Conservation (phyloP, 768 basidiomycete genomes). For the Mycena pura region DNA sequence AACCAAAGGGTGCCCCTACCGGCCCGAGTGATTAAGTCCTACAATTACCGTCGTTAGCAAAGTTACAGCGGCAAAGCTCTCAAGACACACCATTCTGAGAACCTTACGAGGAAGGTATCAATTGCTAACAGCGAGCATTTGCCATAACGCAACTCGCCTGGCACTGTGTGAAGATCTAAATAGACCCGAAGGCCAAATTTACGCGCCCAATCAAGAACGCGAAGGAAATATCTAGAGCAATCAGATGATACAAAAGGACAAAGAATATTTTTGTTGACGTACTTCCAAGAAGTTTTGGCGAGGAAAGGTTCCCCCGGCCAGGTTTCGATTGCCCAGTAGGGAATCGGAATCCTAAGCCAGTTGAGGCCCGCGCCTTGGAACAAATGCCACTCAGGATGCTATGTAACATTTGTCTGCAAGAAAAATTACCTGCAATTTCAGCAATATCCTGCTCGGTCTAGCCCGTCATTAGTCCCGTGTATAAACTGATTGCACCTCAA, state of each 20-base stretch:
- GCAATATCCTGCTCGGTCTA: conserved; percentile 90
- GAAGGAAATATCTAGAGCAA: conserved; percentile 66
- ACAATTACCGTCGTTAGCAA: conserved; percentile 1
- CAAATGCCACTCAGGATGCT: not conserved
- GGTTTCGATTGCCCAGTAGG: conserved; percentile 87
- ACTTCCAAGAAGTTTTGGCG: conserved; percentile 77
- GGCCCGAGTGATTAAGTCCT: conserved; percentile 70
- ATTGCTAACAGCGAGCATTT: not conserved
- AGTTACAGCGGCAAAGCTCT: not conserved
- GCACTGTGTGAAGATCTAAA: conserved; percentile 80
- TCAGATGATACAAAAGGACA: not conserved
- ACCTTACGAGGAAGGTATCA: not conserved
- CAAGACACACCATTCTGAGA: conserved; percentile 61
- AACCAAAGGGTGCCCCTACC: conserved; percentile 22
- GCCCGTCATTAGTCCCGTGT: not conserved
- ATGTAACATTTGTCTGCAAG: not conserved
- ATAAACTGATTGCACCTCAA: conserved; percentile 5
- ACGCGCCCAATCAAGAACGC: conserved; percentile 79
- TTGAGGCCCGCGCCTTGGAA: conserved; percentile 73
- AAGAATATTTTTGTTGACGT: conserved; percentile 26
- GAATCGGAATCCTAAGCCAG: conserved; percentile 81
- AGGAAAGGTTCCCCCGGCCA: conserved; percentile 81
- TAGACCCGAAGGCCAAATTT: conserved; percentile 90
- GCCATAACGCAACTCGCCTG: conserved; percentile 51
- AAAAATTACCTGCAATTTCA: conserved; percentile 65